Evolutionary conservation across 495 filamentous ascomycete species (phyloP).

Genomic region (Aspergillus mulundensis): DNA sequence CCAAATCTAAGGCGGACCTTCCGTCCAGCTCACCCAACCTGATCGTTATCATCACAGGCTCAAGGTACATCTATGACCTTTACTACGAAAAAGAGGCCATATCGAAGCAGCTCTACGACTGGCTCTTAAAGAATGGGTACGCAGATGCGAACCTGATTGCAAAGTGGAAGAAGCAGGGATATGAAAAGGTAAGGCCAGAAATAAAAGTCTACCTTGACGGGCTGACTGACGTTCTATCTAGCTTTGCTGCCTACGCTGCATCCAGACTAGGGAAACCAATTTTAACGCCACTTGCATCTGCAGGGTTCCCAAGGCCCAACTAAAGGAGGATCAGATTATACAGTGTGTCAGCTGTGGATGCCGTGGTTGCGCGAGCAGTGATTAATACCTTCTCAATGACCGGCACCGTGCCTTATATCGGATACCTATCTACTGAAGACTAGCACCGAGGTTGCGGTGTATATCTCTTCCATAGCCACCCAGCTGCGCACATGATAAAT

Average conservation of each 20-base stretch:
- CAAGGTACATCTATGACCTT: constrained; percentile 92
- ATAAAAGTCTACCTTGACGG: constrained; percentile 14
- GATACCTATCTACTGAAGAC: background rate
- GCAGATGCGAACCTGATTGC: constrained; percentile 93
- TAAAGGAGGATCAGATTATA: constrained; percentile 86
- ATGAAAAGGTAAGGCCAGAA: constrained; percentile 95
- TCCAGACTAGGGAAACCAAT: constrained; percentile 98
- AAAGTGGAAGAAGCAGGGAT: constrained; percentile 99
- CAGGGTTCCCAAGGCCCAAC: constrained; percentile 84
- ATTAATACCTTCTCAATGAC: constrained; percentile 40
- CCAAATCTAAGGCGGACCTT: no score
- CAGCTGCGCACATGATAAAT: background rate
- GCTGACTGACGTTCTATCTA: constrained; percentile 24
- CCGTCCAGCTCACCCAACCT: constrained; percentile 2
- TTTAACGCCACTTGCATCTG: constrained; percentile 98
- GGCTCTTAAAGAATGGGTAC: constrained; percentile 94
- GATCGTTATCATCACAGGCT: constrained; percentile 40
- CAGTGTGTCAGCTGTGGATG: constrained; percentile 98
- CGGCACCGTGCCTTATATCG: background rate
- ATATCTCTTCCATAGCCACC: background rate
- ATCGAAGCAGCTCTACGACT: constrained; percentile 85
- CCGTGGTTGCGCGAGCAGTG: constrained; percentile 81
- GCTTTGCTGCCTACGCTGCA: constrained; percentile 92
- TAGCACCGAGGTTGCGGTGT: background rate
- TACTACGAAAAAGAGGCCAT: constrained; percentile 99